Base-by-base conservation (phyloP, 768 basidiomycete genomes). In the Lactifluus volemus region DNA sequence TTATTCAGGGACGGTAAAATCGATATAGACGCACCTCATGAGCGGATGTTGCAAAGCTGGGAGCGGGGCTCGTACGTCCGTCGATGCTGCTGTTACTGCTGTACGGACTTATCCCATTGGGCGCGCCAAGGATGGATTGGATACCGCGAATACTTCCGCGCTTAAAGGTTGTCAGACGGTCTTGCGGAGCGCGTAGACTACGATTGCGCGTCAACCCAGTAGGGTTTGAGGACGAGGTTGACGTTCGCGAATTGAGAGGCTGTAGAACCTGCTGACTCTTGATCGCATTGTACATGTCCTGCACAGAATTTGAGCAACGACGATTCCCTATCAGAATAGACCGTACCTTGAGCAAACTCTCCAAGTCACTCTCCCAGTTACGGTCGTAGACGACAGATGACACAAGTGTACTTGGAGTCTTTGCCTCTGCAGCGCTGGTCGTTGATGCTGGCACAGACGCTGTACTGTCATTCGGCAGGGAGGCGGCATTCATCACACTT, bases 271-370 rank as follows among this genome's bases (percentile, higher is more conserved):
- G 90, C 67, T 94, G 89, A 44, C 79, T 83, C 75, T 95, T 94
- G 74, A 98, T 85, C 8, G 93, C 86, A 67, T 79, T 82, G 77
- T 94, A 99, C 81, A 99, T 96, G 69, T 99, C 97, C 91, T 95
- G 29, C n/a, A 36, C 30, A 25, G 4, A 21, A 38, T 10, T 30
- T 58, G 11, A 49, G 41, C 29, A 9, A 6, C 55, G 51, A 65
- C 60, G 59, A 47, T 58, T 51, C 2, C 21, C 25, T 58, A 2
- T 25, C 36, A 29, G 29, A 19, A 34, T 59, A 50, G 12, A 67
- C 5, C 74, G 44, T 49, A 91, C 92, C 81, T 92, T 95, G 64
- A 99, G 81, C 64, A 91, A 69, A 60, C 66, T 79, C 73, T 98
- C 95, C 81, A 98, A 85, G 59, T 96, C 94, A 12, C 69, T 71